Evolutionary conservation across 2,329 filamentous ascomycete species (phyloP), one percentile per base, ranked within the genome.

Genomic region (Davidsoniella australis): DNA sequence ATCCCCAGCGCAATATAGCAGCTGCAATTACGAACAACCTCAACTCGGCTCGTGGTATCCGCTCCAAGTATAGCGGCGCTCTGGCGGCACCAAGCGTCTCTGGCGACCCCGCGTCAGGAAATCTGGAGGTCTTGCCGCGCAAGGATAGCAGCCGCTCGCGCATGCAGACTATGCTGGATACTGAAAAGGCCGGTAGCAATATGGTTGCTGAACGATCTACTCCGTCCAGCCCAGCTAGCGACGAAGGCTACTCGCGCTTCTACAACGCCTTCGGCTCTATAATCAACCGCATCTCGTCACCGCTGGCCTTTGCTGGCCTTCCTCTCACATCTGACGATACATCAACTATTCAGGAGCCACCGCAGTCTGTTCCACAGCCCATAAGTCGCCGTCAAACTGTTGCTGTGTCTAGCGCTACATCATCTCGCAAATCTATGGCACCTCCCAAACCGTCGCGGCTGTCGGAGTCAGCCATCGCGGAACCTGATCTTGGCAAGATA

Each of bases 241-340:
- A 94, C 29, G 87, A 89, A 50, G 81, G 85, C 5, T 98, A 95
- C 60, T 77, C 85, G 5, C 78, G 80, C 48, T 98, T 96, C 65
- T 98, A 96, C 65, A 88, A 75, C 52, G 87, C 86, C 1, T 94
- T 95, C 58, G 87, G 88, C 49, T 85, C 76, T 48, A 75, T 95
- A 44, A 85, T 96, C 59, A 91, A 86, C 54, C 83, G 81, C 57
- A 76, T 96, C 10, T 93, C 89, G 0, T 87, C 88, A 0, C 88
- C 88, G 1, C 69, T 98, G 26, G 89, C 88, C 3, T 98, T 95
- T 66, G 86, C 91, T 4, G 89, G 89, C 1, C 73, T 98, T 7
- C 91, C 91, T 0, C 70, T 98, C 4, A 75, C 77, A 24, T 59
- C 69, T 16, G 69, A 76, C 50, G 72, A 75, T 53, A 59, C 65